Base-by-base conservation (phyloP, 441 rosid species). In the Populus hybrid region DNA sequence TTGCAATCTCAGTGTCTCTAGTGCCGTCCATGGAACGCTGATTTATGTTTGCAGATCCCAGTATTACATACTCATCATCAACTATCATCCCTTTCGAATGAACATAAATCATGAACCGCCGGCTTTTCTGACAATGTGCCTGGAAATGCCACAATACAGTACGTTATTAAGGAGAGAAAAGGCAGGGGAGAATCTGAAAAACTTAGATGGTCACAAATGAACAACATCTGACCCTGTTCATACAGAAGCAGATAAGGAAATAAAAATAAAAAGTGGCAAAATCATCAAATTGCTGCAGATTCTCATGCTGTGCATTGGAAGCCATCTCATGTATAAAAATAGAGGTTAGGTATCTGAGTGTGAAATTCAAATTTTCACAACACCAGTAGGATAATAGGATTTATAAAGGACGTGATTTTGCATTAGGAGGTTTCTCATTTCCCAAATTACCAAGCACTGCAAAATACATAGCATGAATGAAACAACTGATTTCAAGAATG, bases 1-100 rank as follows among this genome's bases (percentile, higher is more conserved):
- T 95, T 72, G 99, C 99, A 78, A 95, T 95, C 85, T 95, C 98
- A 11, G 98, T 92, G 76, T 95, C 99, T 84, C 98, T 87, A n/a
- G 98, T 89, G 65, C 98, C 99, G 81, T 93, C 32, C 32, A 30
- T 30, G 4, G 32, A 30, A 30, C 32, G 32, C 32, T 30, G 32
- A 30, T 30, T 30, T 30, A 30, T 30, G 32, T 30, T 30, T 30
- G 32, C 32, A 30, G 32, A 30, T 30, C 32, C 32, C 4, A 30
- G 32, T 30, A 30, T 30, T 30, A 30, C 32, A 30, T 30, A 30
- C 32, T 30, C 32, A 30, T 30, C 32, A 30, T 30, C 32, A 30
- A 30, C 32, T 30, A 30, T 30, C 32, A 30, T 30, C 32, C 32
- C 32, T 30, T 28, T 28, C 30, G 30, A 28, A 28, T 28, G 30